Percentiles rank a stretch among this genome's conserved stretches.
Conservation (phyloP, 2,329 filamentous ascomycete species). For the Alternaria conjuncta region DNA sequence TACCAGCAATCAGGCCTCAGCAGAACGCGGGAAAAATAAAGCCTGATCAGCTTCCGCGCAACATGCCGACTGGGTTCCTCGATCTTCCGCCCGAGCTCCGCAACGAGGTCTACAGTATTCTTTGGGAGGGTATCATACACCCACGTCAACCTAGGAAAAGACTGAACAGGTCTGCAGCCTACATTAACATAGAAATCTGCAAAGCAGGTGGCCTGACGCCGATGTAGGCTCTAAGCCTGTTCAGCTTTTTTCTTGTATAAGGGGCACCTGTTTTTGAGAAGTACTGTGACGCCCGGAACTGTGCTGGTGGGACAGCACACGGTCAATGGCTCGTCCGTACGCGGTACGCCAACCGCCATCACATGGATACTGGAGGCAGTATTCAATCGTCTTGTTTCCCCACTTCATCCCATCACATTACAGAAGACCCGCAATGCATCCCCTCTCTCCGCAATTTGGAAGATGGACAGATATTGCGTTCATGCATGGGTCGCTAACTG, state of each 20-base stretch:
- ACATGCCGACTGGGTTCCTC: slow-evolving; percentile 8
- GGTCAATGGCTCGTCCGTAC: neutral
- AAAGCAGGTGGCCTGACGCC: too few relatives aligned
- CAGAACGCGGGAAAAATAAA: neutral
- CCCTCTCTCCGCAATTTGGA: neutral
- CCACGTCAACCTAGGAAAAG: neutral
- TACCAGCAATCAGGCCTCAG: neutral
- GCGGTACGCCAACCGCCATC: neutral
- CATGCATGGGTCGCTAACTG: slow-evolving; percentile 3
- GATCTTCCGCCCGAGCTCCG: slow-evolving; percentile 15
- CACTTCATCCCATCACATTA: neutral
- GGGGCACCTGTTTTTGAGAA: neutral
- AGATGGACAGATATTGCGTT: neutral
- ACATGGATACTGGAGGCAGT: neutral
- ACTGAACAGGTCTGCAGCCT: too few relatives aligned
- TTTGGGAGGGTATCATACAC: neutral
- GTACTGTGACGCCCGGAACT: neutral
- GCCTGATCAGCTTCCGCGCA: neutral
- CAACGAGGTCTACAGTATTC: slow-evolving; percentile 9
- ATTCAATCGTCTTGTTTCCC: neutral
- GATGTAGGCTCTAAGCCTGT: too few relatives aligned
- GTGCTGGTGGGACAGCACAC: neutral
- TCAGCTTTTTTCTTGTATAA: too few relatives aligned
- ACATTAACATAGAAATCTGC: too few relatives aligned
- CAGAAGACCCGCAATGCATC: neutral